phyloP scores from a whole-genome alignment of 805 yeast species.

The Tetrapisispora iriomotensis region DNA sequence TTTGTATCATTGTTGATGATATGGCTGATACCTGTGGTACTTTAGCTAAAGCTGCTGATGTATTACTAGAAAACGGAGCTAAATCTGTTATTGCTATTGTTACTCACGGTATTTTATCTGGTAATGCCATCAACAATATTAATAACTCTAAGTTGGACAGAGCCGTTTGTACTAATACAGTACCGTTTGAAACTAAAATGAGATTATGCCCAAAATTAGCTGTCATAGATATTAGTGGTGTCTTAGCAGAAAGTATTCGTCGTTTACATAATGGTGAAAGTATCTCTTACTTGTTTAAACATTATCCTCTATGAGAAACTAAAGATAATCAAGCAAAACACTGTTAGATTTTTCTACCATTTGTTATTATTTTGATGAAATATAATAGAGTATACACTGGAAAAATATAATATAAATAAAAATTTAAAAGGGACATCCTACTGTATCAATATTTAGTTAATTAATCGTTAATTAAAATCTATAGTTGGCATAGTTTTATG shows the following conservation, averaged over 20 bases:
- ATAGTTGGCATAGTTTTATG: background rate
- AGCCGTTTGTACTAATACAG: slow-evolving; percentile 88
- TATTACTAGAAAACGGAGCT: slow-evolving; percentile 73
- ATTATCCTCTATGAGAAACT: slow-evolving; percentile 17
- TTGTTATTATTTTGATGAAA: no score
- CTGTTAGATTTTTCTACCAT: no score
- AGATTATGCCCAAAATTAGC: slow-evolving; percentile 48
- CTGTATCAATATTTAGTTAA: background rate
- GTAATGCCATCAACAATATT: slow-evolving; percentile 67
- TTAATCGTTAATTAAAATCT: background rate
- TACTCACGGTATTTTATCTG: slow-evolving; percentile 90
- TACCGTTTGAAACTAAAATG: slow-evolving; percentile 65
- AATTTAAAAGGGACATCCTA: background rate
- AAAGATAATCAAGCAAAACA: background rate
- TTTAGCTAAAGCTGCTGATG: slow-evolving; percentile 86
- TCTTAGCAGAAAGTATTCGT: slow-evolving; percentile 87
- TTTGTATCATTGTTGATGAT: slow-evolving; percentile 84
- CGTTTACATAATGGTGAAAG: slow-evolving; percentile 95
- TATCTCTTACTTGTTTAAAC: slow-evolving; percentile 57
- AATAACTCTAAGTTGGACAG: slow-evolving; percentile 54
- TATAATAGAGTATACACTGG: background rate
- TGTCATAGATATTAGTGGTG: slow-evolving; percentile 74
- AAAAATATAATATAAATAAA: background rate
- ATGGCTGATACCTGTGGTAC: slow-evolving; percentile 99
- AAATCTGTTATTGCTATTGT: slow-evolving; percentile 82